These are phyloP conservation scores for Pseudognaphalium luteoalbum DNA, from an alignment of 129 eudicot genomes.

Conservation along the genomic window DNA sequence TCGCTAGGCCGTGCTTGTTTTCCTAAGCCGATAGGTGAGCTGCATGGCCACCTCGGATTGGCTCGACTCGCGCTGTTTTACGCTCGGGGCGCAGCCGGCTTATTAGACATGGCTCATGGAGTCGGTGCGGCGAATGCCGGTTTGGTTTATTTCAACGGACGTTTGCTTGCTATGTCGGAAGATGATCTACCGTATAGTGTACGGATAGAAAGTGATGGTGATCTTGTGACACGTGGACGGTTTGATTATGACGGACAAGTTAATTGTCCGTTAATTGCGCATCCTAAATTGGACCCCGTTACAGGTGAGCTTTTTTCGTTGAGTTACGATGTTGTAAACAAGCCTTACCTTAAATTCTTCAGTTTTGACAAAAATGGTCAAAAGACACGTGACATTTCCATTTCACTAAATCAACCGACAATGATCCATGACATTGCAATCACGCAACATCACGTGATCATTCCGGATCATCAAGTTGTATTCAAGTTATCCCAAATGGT, in stretches of 20 bases:
- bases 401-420: slow-evolving; percentile 58
- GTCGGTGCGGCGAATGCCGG: slow-evolving; percentile 77
- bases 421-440: slow-evolving; percentile 89
- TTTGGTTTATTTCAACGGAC: slow-evolving; percentile 65
- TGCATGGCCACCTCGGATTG: slow-evolving; percentile 73
- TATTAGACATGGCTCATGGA: slow-evolving; percentile 46
- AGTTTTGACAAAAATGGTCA: slow-evolving; percentile 44
- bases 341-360: slow-evolving; percentile 70
- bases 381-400: slow-evolving; percentile 58
- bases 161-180: slow-evolving; percentile 81
- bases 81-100: slow-evolving; percentile 47
- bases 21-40: slow-evolving; percentile 80
- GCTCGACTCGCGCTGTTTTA: slow-evolving; percentile 62
- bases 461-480: slow-evolving; percentile 78
- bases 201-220: slow-evolving; percentile 47
- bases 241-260: slow-evolving; percentile 63
- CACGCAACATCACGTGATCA: slow-evolving; percentile 60
- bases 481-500: slow-evolving; percentile 75
- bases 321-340: slow-evolving; percentile 56
- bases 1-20: slow-evolving; percentile 49
- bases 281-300: slow-evolving; percentile 77
- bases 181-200: slow-evolving; percentile 77
- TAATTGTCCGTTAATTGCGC: slow-evolving; percentile 65
- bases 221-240: slow-evolving; percentile 63
- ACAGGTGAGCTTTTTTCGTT: slow-evolving; percentile 58